Evolutionary conservation across 78 protist species (phyloP).

Genomic region (Protostelium mycophagum): DNA sequence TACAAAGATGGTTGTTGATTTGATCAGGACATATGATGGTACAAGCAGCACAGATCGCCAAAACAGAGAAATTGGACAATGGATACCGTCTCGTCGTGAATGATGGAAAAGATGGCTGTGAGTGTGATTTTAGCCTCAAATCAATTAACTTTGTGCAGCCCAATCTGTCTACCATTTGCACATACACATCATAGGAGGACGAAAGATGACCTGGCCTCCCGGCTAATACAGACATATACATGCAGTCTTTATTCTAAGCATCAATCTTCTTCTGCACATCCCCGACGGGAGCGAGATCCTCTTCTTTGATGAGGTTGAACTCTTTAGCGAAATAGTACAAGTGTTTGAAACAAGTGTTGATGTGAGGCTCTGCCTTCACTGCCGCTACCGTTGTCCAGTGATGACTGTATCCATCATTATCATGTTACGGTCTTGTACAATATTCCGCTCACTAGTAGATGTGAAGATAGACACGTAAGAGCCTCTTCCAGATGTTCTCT

Average conservation of each 20-base stretch:
- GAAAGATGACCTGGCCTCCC: conserved; percentile 10
- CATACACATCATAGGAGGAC: conserved; percentile 10
- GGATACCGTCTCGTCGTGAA: background rate
- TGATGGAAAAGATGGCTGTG: conserved; percentile 5
- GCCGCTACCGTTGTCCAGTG: background rate
- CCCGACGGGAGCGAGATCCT: background rate
- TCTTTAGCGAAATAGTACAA: background rate
- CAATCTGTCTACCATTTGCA: background rate
- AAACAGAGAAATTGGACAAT: background rate
- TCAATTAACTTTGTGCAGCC: background rate
- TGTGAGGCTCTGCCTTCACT: background rate
- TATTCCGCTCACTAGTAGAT: background rate
- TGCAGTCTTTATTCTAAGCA: background rate
- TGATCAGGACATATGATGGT: background rate
- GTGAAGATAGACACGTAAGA: background rate
- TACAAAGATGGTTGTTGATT: background rate
- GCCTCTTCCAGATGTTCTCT: background rate
- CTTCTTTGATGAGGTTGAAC: background rate
- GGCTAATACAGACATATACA: background rate
- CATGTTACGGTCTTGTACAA: background rate
- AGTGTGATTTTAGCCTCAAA: background rate
- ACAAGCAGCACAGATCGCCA: background rate
- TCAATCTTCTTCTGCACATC: background rate
- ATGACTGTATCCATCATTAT: background rate
- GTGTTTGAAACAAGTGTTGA: background rate